Conservation (phyloP, 2,329 filamentous ascomycete genomes). For the Kalmusia sp. region DNA sequence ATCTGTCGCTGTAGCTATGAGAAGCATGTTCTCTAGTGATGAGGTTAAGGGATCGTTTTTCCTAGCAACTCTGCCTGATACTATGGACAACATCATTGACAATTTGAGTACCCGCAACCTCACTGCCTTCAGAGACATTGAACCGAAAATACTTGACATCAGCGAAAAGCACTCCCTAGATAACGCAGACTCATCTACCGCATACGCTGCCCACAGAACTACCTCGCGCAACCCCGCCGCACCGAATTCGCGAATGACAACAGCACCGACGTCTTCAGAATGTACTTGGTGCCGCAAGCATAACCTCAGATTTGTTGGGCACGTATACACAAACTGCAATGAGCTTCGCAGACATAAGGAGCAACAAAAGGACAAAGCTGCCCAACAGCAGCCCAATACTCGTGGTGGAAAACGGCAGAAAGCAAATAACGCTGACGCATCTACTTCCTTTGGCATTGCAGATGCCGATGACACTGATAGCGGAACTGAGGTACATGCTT, state of each 20-base stretch:
- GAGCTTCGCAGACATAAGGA: slow-evolving; percentile 11
- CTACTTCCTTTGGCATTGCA: neutral
- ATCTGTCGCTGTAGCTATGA: too few relatives aligned
- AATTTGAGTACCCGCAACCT: slow-evolving; percentile 8
- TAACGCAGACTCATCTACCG: slow-evolving; percentile 2
- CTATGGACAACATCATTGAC: slow-evolving; percentile 16
- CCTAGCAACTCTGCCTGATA: slow-evolving; percentile 15
- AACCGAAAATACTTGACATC: slow-evolving; percentile 17
- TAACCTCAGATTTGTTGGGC: slow-evolving; percentile 4
- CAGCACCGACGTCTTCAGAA: too few relatives aligned
- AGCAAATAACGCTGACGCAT: neutral
- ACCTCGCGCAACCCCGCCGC: neutral
- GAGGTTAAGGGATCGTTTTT: slow-evolving; percentile 21
- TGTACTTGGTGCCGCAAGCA: slow-evolving; percentile 13
- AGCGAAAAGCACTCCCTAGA: slow-evolving; percentile 10
- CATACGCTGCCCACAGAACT: slow-evolving; percentile 2
- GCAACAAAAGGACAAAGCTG: slow-evolving; percentile 4
- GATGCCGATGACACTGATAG: neutral
- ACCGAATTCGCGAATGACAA: neutral
- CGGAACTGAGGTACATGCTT: neutral
- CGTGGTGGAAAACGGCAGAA: slow-evolving; percentile 5
- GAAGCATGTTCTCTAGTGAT: slow-evolving; percentile 17
- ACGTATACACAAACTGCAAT: slow-evolving; percentile 14
- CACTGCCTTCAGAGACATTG: slow-evolving; percentile 5
- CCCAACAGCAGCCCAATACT: neutral